Evolutionary conservation across 202 grass and related monocot genomes (phyloP).

Genomic region (Miscanthus sacchariflorus): DNA sequence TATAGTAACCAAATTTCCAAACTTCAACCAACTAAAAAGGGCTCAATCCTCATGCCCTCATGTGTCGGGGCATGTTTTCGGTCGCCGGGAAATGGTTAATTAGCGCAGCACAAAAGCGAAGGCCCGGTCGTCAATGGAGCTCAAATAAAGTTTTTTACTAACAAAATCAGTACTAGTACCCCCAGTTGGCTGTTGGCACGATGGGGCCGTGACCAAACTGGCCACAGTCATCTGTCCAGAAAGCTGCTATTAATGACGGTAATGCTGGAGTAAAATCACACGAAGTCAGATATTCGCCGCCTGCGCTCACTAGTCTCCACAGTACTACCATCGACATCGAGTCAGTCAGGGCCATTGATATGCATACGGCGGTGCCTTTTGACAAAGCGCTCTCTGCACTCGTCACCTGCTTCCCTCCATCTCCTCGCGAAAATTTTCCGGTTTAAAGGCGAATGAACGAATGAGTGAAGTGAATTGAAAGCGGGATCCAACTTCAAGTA

Average conservation of each 20-base stretch:
- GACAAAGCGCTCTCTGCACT: background rate
- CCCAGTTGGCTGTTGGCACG: background rate
- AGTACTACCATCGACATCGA: background rate
- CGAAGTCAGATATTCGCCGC: background rate
- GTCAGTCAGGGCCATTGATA: background rate
- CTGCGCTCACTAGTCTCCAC: background rate
- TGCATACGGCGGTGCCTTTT: conserved; percentile 13
- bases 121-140: background rate
- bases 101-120: background rate
- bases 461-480: conserved; percentile 9
- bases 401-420: background rate
- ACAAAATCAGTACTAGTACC: background rate
- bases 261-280: background rate
- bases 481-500: conserved; percentile 1
- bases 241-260: background rate
- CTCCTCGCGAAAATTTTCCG: background rate
- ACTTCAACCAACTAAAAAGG: no score
- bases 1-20: no score
- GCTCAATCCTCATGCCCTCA: no score
- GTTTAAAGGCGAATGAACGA: background rate
- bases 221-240: background rate
- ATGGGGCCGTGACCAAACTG: background rate
- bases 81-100: no score
- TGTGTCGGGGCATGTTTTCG: background rate
- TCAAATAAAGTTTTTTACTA: background rate